Conservation (phyloP, 805 yeast species). For the Cyberlindnera petersonii region DNA sequence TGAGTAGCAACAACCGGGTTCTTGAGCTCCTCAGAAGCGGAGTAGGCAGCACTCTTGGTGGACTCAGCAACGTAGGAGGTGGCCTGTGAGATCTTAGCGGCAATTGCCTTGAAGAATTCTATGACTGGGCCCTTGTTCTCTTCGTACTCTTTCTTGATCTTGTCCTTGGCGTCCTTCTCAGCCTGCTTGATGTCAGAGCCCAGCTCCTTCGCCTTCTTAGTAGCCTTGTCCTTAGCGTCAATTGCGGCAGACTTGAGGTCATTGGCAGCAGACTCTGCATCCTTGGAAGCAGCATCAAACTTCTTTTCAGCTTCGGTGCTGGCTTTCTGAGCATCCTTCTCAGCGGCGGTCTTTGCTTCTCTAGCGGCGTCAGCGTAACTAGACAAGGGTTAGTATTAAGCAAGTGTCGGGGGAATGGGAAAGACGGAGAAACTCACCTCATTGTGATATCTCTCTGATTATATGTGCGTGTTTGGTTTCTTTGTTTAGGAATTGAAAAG, state of each 20-base stretch:
- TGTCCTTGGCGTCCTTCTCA: constrained; percentile 33
- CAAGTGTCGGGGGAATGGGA: too few relatives aligned
- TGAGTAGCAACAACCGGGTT: constrained; percentile 62
- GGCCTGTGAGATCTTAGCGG: constrained; percentile 22
- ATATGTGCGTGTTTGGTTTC: too few relatives aligned
- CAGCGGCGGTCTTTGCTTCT: constrained; percentile 17
- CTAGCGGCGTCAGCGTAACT: constrained; percentile 23
- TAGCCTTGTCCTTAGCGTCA: constrained; percentile 20
- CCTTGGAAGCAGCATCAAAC: constrained; percentile 8
- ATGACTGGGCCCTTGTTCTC: constrained; percentile 28
- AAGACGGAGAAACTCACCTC: too few relatives aligned
- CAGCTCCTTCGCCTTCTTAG: constrained; percentile 25
- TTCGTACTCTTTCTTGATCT: constrained; percentile 31
- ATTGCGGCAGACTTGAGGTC: constrained; percentile 19
- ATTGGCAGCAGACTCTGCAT: constrained; percentile 22
- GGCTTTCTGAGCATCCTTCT: constrained; percentile 16
- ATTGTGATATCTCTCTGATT: too few relatives aligned
- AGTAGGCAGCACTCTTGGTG: constrained; percentile 20
- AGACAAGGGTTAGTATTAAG: constrained; percentile 3
- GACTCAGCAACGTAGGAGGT: constrained; percentile 20
- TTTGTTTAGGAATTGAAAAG: too few relatives aligned
- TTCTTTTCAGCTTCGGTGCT: constrained; percentile 12
- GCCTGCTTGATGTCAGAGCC: constrained; percentile 28
- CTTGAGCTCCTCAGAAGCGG: constrained; percentile 41
- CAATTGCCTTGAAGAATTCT: constrained; percentile 20